Conservation (phyloP, 352 stramenopile species). For the Phytophthora hibernalis region DNA sequence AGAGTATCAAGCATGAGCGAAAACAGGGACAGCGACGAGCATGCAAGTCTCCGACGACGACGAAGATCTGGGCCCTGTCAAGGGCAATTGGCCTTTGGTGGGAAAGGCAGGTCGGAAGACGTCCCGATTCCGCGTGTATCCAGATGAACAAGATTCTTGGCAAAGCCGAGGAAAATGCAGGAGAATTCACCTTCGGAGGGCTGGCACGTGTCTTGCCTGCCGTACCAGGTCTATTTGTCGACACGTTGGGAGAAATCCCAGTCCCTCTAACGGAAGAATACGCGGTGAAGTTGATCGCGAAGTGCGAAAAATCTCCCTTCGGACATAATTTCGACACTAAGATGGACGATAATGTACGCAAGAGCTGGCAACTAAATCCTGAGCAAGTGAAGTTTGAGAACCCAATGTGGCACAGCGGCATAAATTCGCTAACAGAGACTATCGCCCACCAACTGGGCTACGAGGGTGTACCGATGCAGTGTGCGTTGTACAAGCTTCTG, state of each 20-base stretch:
- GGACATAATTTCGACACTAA: slow-evolving; percentile 13
- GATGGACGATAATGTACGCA: slow-evolving; percentile 19
- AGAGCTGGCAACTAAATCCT: slow-evolving; percentile 12
- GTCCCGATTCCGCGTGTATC: background rate
- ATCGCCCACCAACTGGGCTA: slow-evolving; percentile 17
- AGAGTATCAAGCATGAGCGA: background rate
- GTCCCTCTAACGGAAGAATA: slow-evolving; percentile 9
- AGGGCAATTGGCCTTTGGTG: slow-evolving; percentile 10
- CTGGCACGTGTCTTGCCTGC: slow-evolving; percentile 1
- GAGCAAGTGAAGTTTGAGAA: background rate
- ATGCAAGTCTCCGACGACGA: background rate
- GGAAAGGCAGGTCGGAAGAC: slow-evolving; percentile 2
- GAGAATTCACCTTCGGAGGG: slow-evolving; percentile 16
- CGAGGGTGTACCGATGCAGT: slow-evolving; percentile 7
- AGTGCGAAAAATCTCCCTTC: slow-evolving; percentile 32
- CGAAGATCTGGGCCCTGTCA: background rate
- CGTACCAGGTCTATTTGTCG: background rate
- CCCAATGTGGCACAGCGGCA: background rate
- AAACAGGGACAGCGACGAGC: background rate
- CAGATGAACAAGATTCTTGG: slow-evolving; percentile 16
- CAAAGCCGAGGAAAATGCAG: background rate
- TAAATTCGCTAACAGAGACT: background rate
- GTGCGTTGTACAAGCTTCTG: slow-evolving; percentile 50
- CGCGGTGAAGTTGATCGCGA: slow-evolving; percentile 1
- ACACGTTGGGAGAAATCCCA: slow-evolving; percentile 8